Conservation (phyloP, 2,329 filamentous ascomycete species). For the Cylindrodendrum hubeiense region DNA sequence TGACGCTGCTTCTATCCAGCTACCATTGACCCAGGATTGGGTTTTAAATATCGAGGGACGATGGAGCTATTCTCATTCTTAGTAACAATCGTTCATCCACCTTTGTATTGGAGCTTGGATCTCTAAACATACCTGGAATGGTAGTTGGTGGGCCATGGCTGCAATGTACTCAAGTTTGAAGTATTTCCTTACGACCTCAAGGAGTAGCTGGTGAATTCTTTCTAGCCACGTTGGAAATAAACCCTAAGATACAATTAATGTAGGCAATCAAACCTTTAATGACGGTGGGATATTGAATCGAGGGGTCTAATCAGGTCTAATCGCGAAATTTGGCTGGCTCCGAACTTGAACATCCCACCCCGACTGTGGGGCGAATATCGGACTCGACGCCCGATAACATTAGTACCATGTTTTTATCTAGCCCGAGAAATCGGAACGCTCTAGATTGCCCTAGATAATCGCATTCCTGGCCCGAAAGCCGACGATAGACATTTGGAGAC, state of each 20-base stretch:
- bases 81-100: background rate
- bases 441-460: background rate
- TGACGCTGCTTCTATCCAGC: conserved; percentile 59
- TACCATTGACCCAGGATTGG: conserved; percentile 53
- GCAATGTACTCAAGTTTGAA: background rate
- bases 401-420: background rate
- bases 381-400: background rate
- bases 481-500: background rate
- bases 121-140: background rate
- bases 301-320: too few species aligned
- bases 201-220: too few species aligned
- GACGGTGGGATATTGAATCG: too few species aligned
- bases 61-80: background rate
- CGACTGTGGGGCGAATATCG: background rate
- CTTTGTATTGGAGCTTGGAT: background rate
- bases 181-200: background rate
- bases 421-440: background rate
- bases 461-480: background rate
- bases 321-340: too few species aligned
- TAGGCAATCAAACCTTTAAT: background rate
- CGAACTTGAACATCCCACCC: background rate
- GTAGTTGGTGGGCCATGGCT: background rate
- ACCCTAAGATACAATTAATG: too few species aligned
- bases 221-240: background rate
- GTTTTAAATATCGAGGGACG: background rate